Conservation (phyloP, 2,329 filamentous ascomycete species). For the Exserohilum rostratum region DNA sequence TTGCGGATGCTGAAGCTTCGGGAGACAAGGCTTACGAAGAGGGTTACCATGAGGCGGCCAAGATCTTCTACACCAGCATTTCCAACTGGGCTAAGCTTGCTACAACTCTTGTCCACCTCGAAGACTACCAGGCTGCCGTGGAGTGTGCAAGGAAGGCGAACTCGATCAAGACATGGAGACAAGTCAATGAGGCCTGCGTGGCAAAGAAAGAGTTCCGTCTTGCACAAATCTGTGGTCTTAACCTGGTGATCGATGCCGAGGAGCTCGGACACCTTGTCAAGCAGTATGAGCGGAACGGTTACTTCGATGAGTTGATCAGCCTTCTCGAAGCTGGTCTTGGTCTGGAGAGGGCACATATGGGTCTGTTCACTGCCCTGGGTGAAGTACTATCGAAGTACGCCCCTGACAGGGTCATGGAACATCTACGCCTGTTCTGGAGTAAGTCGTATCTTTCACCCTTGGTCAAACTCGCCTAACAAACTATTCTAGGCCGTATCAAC, state of each 20-base stretch:
- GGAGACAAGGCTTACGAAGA: conserved; percentile 98
- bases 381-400: conserved; percentile 94
- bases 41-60: conserved; percentile 91
- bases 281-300: conserved; percentile 95
- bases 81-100: conserved; percentile 99
- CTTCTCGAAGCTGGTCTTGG: conserved; percentile 94
- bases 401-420: conserved; percentile 95
- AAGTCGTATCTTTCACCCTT: neutral
- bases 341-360: conserved; percentile 89
- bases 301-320: conserved; percentile 96
- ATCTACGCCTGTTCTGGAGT: conserved; percentile 96
- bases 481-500: conserved; percentile 73
- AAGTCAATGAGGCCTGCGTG: conserved; percentile 95
- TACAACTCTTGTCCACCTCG: conserved; percentile 94
- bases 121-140: conserved; percentile 95
- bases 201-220: conserved; percentile 98
- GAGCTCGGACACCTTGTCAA: conserved; percentile 91
- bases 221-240: conserved; percentile 97
- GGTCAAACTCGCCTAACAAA: neutral
- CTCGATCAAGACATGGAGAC: conserved; percentile 99
- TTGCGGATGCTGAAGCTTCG: conserved; percentile 93
- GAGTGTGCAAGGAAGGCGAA: conserved; percentile 98
- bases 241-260: conserved; percentile 96
- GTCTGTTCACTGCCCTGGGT: conserved; percentile 92
- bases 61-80: conserved; percentile 98